phyloP scores from a whole-genome alignment of 2,329 filamentous ascomycete genomes.

The Daldinia sp. region DNA sequence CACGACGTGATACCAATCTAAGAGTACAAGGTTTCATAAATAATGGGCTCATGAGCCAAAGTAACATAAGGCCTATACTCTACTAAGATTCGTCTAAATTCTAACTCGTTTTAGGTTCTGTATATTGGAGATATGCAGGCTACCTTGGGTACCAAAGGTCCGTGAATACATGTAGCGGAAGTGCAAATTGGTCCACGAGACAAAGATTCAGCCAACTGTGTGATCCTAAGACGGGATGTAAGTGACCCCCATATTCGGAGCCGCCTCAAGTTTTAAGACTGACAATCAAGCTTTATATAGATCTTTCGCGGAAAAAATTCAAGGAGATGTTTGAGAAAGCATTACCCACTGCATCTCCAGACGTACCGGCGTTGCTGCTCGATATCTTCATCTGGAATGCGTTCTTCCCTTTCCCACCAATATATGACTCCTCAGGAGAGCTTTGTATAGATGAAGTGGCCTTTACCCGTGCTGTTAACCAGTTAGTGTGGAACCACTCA shows the following conservation, averaged over 20 bases:
- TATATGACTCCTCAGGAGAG: constrained; percentile 2
- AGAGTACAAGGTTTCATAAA: constrained; percentile 23
- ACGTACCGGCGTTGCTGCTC: not conserved
- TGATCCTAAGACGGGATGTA: constrained; percentile 21
- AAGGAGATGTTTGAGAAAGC: constrained; percentile 4
- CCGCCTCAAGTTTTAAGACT: not conserved
- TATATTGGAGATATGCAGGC: constrained; percentile 24
- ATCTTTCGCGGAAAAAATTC: constrained; percentile 23
- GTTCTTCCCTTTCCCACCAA: constrained; percentile 27
- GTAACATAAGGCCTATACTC: constrained; percentile 2
- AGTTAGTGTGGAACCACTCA: not conserved
- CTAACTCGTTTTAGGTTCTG: constrained; percentile 19
- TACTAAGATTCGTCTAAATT: not conserved
- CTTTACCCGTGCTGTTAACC: constrained; percentile 24
- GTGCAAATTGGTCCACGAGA: constrained; percentile 8
- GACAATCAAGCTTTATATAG: not conserved
- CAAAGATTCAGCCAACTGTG: constrained; percentile 17
- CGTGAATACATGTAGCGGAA: too few relatives aligned
- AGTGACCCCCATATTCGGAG: not conserved
- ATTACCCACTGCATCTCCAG: constrained; percentile 7
- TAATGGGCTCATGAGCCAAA: constrained; percentile 25
- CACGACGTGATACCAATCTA: constrained; percentile 10
- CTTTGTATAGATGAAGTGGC: constrained; percentile 24
- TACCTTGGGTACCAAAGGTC: not conserved
- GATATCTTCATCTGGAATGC: constrained; percentile 25